phyloP scores from a whole-genome alignment of 345 rosid species.

The Bruguiera sexangula region DNA sequence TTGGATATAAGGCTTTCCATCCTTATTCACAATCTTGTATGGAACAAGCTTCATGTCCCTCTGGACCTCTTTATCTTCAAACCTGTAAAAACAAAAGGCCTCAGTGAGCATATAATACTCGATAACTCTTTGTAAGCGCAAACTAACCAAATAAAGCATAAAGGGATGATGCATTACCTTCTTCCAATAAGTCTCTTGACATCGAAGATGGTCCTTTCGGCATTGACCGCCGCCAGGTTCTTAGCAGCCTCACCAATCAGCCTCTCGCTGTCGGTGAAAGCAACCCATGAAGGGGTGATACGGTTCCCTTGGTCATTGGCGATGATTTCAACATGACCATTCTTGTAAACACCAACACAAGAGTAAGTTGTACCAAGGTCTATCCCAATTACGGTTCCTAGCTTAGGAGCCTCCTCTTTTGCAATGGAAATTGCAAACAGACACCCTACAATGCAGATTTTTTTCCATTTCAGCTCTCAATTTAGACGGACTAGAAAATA shows the following conservation, averaged over 20 bases:
- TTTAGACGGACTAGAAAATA: neutral
- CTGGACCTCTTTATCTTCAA: slow-evolving; percentile 30
- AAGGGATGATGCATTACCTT: slow-evolving; percentile 8
- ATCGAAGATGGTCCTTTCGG: slow-evolving; percentile 28
- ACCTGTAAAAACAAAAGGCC: slow-evolving; percentile 3
- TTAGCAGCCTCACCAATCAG: slow-evolving; percentile 30
- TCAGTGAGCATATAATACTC: neutral
- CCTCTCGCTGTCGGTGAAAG: slow-evolving; percentile 23
- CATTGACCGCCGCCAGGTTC: slow-evolving; percentile 24
- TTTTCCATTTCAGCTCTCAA: neutral
- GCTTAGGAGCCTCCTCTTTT: slow-evolving; percentile 17
- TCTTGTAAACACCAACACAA: slow-evolving; percentile 23
- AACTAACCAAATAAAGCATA: neutral
- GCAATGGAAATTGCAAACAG: slow-evolving; percentile 19
- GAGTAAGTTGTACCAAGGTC: slow-evolving; percentile 23
- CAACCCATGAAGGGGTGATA: slow-evolving; percentile 33
- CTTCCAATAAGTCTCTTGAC: slow-evolving; percentile 31
- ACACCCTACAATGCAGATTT: slow-evolving; percentile 1
- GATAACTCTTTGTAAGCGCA: neutral
- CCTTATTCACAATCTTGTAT: slow-evolving; percentile 30
- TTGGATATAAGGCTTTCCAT: slow-evolving; percentile 29
- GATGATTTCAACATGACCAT: slow-evolving; percentile 27
- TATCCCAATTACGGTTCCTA: slow-evolving; percentile 23
- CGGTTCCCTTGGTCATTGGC: slow-evolving; percentile 33
- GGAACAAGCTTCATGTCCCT: slow-evolving; percentile 31